Evolutionary conservation across 2,329 filamentous ascomycete genomes (phyloP).

Genomic region (Cephalotrichum gorgonifer): DNA sequence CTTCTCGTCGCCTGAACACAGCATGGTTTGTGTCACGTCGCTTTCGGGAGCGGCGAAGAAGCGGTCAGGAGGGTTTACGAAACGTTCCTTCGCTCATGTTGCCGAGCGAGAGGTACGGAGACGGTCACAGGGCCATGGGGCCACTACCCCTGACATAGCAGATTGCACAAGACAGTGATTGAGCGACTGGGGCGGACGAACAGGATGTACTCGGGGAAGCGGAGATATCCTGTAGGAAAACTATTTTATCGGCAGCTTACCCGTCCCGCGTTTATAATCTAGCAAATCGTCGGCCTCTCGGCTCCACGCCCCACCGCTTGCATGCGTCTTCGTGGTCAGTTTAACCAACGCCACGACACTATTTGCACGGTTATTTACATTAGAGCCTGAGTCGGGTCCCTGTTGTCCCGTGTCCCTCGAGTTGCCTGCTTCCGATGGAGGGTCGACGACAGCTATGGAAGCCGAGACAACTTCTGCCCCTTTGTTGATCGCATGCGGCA

Average conservation of each 20-base stretch:
- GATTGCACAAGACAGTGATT: background rate
- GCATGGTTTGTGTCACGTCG: background rate
- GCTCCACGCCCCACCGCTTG: constrained; percentile 19
- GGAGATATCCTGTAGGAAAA: background rate
- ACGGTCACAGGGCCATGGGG: background rate
- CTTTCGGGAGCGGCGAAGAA: background rate
- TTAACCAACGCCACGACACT: background rate
- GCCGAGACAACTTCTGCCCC: no score
- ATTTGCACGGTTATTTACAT: background rate
- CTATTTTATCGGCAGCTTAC: background rate
- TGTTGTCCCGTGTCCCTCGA: background rate
- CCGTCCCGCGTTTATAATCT: constrained; percentile 8
- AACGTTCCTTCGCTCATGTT: background rate
- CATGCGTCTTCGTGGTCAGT: background rate
- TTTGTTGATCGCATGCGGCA: no score
- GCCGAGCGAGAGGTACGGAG: background rate
- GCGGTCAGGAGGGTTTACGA: background rate
- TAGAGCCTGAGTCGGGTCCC: background rate
- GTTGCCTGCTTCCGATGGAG: background rate
- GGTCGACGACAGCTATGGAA: background rate
- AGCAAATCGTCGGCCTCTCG: constrained; percentile 23
- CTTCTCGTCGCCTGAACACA: background rate
- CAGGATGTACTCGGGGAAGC: background rate
- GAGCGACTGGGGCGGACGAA: no score
- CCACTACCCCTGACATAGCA: no score